Base-by-base conservation (phyloP, 371 early-diverging fungal species). In the Chytridium lagenaria region DNA sequence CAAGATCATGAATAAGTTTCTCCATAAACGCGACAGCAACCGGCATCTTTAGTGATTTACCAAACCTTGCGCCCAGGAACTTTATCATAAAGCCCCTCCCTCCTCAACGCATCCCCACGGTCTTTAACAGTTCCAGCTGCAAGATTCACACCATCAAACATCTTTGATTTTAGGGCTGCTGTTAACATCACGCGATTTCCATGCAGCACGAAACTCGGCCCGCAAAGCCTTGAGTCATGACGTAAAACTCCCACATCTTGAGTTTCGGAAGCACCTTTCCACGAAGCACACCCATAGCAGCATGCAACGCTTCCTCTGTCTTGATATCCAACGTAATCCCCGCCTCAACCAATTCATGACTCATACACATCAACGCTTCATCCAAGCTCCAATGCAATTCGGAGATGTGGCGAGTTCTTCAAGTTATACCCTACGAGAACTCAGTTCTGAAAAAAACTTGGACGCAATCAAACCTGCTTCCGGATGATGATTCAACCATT, bases 381-480 rank as follows among this genome's bases (percentile, higher is more conserved):
- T 98, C 99, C n/a, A 28, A 98, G 78, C 71, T 96, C 97, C 81
- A 89, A 96, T 0, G 99, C 98, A 37, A 95, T 88, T 26, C 91
- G 87, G 50, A 98, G 84, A 80, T 98, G 96, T 39, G 99, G 99
- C 1, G 97, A 92, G 71, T 95, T 98, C 67, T 90, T 83, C 50
- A 98, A 80, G 71, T 97, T 98, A 79, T 96, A 98, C 3, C 97
- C 93, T 92, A 59, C 23, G 12, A n/a, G 30, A 52, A 26, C 28
- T 23, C 37, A 70, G 26, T n/a, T 50, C 31, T 70, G 19, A 59
- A 49, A 64, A 5, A 40, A 26, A n/a, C n/a, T n/a, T n/a, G n/a
- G n/a, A n/a, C n/a, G n/a, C n/a, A 28, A 30, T 50, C 67, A 5
- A 67, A 76, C 81, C 96, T 67, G 96, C 94, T 80, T 98, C 98